Conservation (phyloP, 306 rosid genomes). For the Begonia peltatifolia region DNA sequence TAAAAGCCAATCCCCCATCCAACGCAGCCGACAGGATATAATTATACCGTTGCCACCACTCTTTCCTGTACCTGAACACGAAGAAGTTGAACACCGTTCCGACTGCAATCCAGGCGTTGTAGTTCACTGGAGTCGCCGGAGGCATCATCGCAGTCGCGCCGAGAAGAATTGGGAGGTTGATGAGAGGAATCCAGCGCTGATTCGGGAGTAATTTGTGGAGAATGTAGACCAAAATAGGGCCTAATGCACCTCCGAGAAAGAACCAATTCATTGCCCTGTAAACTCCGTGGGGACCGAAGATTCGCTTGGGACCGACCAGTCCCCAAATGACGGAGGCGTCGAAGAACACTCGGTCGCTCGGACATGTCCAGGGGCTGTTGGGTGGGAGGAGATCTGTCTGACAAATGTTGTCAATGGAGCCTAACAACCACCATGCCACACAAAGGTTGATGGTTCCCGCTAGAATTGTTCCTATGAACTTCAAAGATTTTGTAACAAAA, state of each 20-base stretch:
- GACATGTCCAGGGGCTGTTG: constrained; percentile 28
- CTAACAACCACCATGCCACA: constrained; percentile 24
- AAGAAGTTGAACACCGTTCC: constrained; percentile 10
- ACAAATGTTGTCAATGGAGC: constrained; percentile 15
- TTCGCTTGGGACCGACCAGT: constrained; percentile 19
- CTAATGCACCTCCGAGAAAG: constrained; percentile 17
- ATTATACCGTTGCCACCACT: constrained; percentile 12
- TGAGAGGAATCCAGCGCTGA: constrained; percentile 14
- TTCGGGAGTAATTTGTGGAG: constrained; percentile 14
- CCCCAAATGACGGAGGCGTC: constrained; percentile 27
- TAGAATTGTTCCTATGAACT: constrained; percentile 20
- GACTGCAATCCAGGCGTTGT: constrained; percentile 6
- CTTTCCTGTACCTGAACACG: constrained; percentile 1
- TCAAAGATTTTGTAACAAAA: not conserved
- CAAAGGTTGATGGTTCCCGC: constrained; percentile 22
- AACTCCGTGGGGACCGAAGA: constrained; percentile 17
- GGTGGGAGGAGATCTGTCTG: constrained; percentile 8
- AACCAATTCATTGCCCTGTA: constrained; percentile 24
- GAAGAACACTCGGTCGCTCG: constrained; percentile 18
- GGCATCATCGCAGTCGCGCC: constrained; percentile 8
- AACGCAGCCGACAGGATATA: constrained; percentile 12
- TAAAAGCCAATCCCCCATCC: constrained; percentile 23
- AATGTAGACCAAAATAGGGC: constrained; percentile 12
- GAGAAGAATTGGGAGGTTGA: constrained; percentile 7
- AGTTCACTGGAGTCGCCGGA: constrained; percentile 5